A percentile compares a stretch with the other conserved stretches of the same genome.
phyloP scores from a whole-genome alignment of 148 eudicot genomes.

The Amaranthus palmeri region DNA sequence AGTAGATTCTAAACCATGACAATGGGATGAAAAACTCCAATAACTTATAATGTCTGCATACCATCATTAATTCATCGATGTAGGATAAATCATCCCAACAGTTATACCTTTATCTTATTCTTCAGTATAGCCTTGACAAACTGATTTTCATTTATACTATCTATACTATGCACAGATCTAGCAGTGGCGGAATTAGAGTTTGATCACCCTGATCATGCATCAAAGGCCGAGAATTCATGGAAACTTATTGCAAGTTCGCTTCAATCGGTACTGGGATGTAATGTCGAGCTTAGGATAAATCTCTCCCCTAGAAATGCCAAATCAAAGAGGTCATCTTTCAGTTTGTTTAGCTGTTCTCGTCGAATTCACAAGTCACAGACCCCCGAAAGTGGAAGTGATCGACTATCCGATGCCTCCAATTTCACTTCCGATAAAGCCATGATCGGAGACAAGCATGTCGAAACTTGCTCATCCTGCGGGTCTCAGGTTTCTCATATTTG shows the following conservation, averaged over 20 bases:
- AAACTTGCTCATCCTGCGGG: conserved; percentile 54
- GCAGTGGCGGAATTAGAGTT: conserved; percentile 82
- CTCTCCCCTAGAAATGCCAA: conserved; percentile 29
- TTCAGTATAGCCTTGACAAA: no score
- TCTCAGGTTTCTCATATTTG: conserved; percentile 46
- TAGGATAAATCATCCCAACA: no score
- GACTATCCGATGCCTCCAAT: conserved; percentile 38
- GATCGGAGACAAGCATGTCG: conserved; percentile 35
- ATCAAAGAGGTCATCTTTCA: conserved; percentile 49
- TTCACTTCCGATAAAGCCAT: conserved; percentile 36
- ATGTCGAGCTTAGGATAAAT: conserved; percentile 79
- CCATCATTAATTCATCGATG: no score
- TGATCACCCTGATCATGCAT: conserved; percentile 47
- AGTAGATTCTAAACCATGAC: no score
- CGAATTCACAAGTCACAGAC: conserved; percentile 37
- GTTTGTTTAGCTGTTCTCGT: conserved; percentile 63
- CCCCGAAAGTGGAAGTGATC: conserved; percentile 42
- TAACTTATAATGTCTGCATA: no score
- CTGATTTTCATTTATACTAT: neutral
- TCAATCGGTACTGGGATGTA: conserved; percentile 62
- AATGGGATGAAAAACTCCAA: no score
- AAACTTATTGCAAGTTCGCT: conserved; percentile 72
- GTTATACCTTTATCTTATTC: no score
- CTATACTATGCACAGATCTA: conserved; percentile 36
- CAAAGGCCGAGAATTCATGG: conserved; percentile 96